Evolutionary conservation across 768 basidiomycete genomes (phyloP), one percentile per base, ranked within the genome.

Genomic region (Hypsizygus marmoreus): DNA sequence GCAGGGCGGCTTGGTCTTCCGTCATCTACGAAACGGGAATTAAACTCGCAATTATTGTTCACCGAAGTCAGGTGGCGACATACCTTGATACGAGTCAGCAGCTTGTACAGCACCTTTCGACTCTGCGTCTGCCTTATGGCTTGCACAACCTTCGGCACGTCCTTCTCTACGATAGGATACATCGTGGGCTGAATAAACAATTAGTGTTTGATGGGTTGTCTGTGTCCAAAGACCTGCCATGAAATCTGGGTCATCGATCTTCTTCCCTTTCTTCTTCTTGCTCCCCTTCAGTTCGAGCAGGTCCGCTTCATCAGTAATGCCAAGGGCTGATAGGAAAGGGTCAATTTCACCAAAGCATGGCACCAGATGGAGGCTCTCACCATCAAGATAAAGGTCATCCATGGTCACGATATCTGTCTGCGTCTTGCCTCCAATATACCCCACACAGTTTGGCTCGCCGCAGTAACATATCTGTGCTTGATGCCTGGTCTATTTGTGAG

Each of bases 391-490:
- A 2, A 97, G 74, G 59, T 97, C 94, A 61, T 97, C 94, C 85
- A 98, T 95, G 6, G 85, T 84, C 5, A 82, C 91, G 16, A 97
- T 77, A 60, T 98, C 95, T 2, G 97, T 98, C 65, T 99, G 97
- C 0, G 95, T 98, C 70, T 97, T 99, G 17, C 97, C 97, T 49
- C 97, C 97, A 55, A 99, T 93, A 60, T 81, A 91, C 2, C 97
- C 97, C 4, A 97, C 84, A 59, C 97, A 99, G 53, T 95, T 94
- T 2, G 89, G 76, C 60, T 98, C 97, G 6, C 94, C 94, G 57
- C 97, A 99, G 58, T 89, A 94, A 65, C 97, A 99, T 23, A 76
- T 76, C 63, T 99, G 97, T 40, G 97, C 88, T 48, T 95, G 90
- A 66, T 99, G 93, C 0, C 95, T 95, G 52, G n/a, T n/a, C n/a